phyloP scores from a whole-genome alignment of 1,284 basidiomycete genomes.

The Ganoderma lucidum region DNA sequence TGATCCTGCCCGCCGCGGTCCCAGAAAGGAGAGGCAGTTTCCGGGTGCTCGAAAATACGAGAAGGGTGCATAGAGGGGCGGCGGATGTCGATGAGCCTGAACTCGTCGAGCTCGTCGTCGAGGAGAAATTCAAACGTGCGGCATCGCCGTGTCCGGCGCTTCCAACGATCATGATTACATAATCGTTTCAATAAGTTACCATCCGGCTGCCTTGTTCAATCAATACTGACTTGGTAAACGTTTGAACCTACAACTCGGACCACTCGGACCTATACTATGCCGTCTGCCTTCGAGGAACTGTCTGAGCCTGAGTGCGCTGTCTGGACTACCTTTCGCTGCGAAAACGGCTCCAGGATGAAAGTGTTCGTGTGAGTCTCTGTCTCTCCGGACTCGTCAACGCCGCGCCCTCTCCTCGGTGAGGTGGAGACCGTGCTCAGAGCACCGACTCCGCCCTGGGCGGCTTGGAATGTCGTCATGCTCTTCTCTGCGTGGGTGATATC shows the following conservation, averaged over 20 bases:
- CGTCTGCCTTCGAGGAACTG: neutral
- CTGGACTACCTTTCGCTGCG: neutral
- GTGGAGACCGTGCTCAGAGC: neutral
- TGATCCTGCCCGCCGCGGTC: neutral
- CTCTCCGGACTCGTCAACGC: neutral
- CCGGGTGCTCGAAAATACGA: neutral
- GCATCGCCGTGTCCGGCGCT: neutral
- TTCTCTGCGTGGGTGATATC: constrained; percentile 10
- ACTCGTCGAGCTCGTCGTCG: neutral
- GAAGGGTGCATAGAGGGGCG: neutral
- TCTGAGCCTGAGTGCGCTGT: neutral
- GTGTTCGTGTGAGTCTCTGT: neutral
- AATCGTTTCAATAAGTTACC: neutral
- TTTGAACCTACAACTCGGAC: neutral
- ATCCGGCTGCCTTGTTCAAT: too few species aligned
- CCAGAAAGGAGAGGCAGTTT: neutral
- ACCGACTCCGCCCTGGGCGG: neutral
- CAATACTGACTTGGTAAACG: too few species aligned
- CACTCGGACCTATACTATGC: neutral
- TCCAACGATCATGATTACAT: neutral
- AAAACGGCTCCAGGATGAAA: neutral
- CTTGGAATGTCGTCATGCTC: neutral
- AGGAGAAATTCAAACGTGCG: too few species aligned
- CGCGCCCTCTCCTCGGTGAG: neutral
- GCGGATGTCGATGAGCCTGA: neutral